Evolutionary conservation across 2,329 filamentous ascomycete genomes (phyloP), one percentile per base, ranked within the genome.

Genomic region (Cordyceps farinosa): DNA sequence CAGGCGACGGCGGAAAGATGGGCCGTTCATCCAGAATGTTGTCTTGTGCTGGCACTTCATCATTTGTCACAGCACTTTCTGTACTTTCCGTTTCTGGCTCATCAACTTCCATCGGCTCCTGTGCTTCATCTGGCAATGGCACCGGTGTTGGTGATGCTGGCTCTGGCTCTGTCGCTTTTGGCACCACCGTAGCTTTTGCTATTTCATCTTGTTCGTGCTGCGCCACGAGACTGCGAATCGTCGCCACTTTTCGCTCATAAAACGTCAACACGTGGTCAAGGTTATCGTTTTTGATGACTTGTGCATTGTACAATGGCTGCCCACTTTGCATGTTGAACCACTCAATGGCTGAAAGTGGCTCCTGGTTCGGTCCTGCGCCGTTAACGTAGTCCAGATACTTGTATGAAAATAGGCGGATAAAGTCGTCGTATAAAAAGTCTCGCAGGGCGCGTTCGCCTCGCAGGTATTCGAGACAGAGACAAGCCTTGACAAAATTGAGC

Each of bases 381-480:
- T 68, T 61, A 30, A 79, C 74, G 61, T 84, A 84, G 0, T 68
- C 65, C 7, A 77, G 65, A 65, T 78, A 86, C 1, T 77, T 74
- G 1, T 69, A 69, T 1, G 77, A 73, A 57, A 80, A 84, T 2
- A 72, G 69, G 8, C 78, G 72, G 36, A 86, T 77, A 59, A 84
- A 82, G 61, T 85, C 83, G 66, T 86, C 84, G 64, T 79, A 85
- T 0, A 83, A 68, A 60, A 73, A 81, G 30, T 77, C 75, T 13
- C 76, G 73, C 22, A 84, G 68, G 5, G 67, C 58, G 9, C 72
- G 70, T 13, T 71, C 66, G 30, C 71, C 67, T 48, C 72, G 71
- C 1, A 82, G 70, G 58, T 73, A 75, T 22, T 78, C 71, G 8
- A 84, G 68, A 65, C 74, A 80, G 0, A 80, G 69, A 57, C 81